Evolutionary conservation across 257 asterid species (phyloP), one percentile per base, ranked within the genome.

Genomic region (Pogostemon cablin): DNA sequence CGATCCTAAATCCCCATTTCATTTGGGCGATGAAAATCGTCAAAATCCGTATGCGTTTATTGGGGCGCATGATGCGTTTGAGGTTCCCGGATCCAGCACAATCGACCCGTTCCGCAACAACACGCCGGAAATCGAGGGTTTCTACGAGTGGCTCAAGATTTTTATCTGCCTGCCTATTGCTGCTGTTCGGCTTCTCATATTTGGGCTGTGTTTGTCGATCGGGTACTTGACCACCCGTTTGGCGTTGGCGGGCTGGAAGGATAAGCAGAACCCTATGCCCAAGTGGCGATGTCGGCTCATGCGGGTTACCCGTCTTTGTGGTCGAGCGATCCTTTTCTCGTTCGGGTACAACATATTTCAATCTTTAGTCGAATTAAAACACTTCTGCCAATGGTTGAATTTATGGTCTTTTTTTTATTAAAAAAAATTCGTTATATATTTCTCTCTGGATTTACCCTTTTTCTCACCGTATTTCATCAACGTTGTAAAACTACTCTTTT

Each of bases 101-200:
- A 69, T 95, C 69, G 97, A 95, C 67, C 98, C 99, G 53, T 95
- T 89, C 54, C 81, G 84, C 37, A 91, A 95, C 74, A 72, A 81
- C 54, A 91, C 98, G 62, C 86, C 82, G 12, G 11, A 37, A 3
- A 58, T 95, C 71, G 93, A 86, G 73, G 99, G 99, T 66, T 52
- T 91, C 2, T 95, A 95, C 75, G 99, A 95, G 86, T 91, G 96
- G 92, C 37, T 86, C 52, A 95, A 95, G 95, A 86, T 88, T 78
- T 20, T 88, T 75, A 65, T 91, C 62, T 85, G 91, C 75, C 68
- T 90, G 80, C 99, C 98, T 1, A 38, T 95, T 65, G 98, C 87
- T 42, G 74, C 80, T 3, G 61, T 81, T 4, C 85, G 99, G 72
- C 82, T 95, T 38, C 68, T 87, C 66, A 55, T 95, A 15, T 90